phyloP scores from a whole-genome alignment of 257 asterid genomes.

The Linderniella brevidens region DNA sequence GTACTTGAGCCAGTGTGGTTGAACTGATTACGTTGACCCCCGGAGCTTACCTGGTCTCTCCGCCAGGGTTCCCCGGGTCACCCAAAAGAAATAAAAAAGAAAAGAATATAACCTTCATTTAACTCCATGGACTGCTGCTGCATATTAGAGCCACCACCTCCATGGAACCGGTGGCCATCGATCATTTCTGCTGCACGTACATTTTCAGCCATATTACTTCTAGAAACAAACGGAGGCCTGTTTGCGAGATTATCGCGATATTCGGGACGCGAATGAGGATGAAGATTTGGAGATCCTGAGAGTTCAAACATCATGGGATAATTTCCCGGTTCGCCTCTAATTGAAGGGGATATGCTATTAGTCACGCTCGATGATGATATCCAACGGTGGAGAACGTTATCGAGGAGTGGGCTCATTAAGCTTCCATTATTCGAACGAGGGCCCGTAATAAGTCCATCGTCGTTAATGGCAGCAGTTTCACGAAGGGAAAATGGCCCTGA shows the following conservation, averaged over 20 bases:
- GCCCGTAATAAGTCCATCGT: slow-evolving; percentile 32
- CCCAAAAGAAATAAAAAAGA: slow-evolving; percentile 1
- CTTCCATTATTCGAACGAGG: slow-evolving; percentile 39
- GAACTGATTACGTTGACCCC: no score
- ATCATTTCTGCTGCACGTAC: slow-evolving; percentile 34
- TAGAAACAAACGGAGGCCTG: slow-evolving; percentile 51
- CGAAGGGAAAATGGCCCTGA: slow-evolving; percentile 49
- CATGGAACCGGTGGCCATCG: slow-evolving; percentile 45
- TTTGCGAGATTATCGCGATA: slow-evolving; percentile 51
- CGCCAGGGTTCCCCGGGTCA: no score
- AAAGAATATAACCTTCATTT: slow-evolving; percentile 42
- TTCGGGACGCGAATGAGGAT: slow-evolving; percentile 77
- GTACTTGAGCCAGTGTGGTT: no score
- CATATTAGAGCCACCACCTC: slow-evolving; percentile 38
- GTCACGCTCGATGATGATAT: slow-evolving; percentile 55
- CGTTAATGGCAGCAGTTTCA: slow-evolving; percentile 24
- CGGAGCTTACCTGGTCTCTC: no score
- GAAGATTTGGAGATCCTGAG: slow-evolving; percentile 38
- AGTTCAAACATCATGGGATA: slow-evolving; percentile 44
- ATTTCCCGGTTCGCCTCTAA: slow-evolving; percentile 43
- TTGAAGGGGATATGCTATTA: slow-evolving; percentile 38
- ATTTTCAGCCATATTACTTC: slow-evolving; percentile 44
- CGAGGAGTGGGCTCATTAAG: slow-evolving; percentile 27
- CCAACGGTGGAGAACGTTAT: slow-evolving; percentile 28
- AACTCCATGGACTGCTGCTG: slow-evolving; percentile 47